Evolutionary conservation across 139 green algal species (phyloP).

Genomic region (Penium margaritaceum): DNA sequence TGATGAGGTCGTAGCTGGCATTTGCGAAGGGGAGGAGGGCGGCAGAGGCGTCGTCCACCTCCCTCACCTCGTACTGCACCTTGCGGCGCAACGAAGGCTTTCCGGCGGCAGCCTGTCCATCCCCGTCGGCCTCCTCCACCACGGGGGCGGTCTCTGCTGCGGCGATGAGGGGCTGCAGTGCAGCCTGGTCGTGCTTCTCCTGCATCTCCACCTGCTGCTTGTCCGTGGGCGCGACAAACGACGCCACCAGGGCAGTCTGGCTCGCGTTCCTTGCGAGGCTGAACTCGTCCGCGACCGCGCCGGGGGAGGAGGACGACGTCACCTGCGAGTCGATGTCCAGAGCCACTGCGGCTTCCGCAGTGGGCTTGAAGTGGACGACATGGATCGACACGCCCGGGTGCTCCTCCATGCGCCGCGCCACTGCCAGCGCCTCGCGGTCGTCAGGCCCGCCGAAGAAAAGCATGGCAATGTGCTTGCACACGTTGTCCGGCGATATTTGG

Average conservation of each 20-base stretch:
- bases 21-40: slow-evolving; percentile 8
- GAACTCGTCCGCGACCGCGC: not conserved
- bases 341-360: slow-evolving; percentile 1
- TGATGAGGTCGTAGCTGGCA: slow-evolving; percentile 19
- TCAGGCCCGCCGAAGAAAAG: slow-evolving; percentile 46
- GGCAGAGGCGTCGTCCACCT: slow-evolving; percentile 21
- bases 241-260: not conserved
- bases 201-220: slow-evolving; percentile 22
- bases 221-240: not conserved
- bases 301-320: not conserved
- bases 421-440: slow-evolving; percentile 37
- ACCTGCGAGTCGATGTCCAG: slow-evolving; percentile 9
- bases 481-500: not conserved
- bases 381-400: slow-evolving; percentile 32
- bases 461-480: slow-evolving; percentile 19
- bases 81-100: not conserved
- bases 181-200: slow-evolving; percentile 7
- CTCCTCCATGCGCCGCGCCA: slow-evolving; percentile 34
- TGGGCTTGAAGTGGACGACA: slow-evolving; percentile 28
- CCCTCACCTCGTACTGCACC: slow-evolving; percentile 8
- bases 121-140: not conserved
- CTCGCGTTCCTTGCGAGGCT: not conserved
- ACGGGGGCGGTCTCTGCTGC: not conserved
- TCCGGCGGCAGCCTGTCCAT: not conserved
- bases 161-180: not conserved